Evolutionary conservation across 164 flowering plant genomes (phyloP).

Genomic region (Chimonanthus salicifolius): DNA sequence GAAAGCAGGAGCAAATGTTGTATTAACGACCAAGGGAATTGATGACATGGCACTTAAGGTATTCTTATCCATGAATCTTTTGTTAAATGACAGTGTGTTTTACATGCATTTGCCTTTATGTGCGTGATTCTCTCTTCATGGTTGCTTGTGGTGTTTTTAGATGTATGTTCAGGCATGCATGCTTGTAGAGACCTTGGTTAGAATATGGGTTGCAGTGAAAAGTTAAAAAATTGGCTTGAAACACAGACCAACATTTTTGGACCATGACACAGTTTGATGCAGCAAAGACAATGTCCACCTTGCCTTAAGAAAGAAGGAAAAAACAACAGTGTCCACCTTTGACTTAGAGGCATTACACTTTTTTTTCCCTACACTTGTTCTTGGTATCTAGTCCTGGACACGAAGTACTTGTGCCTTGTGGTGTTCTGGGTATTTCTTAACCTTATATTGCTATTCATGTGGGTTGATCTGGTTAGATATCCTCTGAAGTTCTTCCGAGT

Average conservation of each 20-base stretch:
- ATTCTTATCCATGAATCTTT: conserved; percentile 19
- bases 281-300: neutral
- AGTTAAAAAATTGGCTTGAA: no score
- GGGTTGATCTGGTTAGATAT: neutral
- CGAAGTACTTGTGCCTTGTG: neutral
- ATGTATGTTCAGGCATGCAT: no score
- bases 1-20: conserved; percentile 95
- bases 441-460: neutral
- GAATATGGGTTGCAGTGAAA: no score
- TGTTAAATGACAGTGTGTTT: neutral
- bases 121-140: no score
- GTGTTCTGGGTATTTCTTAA: neutral
- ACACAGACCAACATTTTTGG: no score
- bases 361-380: neutral
- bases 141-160: neutral
- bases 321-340: neutral
- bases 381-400: neutral
- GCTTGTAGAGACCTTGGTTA: no score
- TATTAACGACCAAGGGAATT: conserved; percentile 92
- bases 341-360: neutral
- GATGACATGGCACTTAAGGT: conserved; percentile 99
- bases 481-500: neutral
- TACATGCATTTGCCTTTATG: no score
- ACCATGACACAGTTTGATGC: neutral
- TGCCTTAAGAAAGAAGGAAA: no score